phyloP scores from a whole-genome alignment of 2,329 filamentous ascomycete species.

The Monosporascus sp. region DNA sequence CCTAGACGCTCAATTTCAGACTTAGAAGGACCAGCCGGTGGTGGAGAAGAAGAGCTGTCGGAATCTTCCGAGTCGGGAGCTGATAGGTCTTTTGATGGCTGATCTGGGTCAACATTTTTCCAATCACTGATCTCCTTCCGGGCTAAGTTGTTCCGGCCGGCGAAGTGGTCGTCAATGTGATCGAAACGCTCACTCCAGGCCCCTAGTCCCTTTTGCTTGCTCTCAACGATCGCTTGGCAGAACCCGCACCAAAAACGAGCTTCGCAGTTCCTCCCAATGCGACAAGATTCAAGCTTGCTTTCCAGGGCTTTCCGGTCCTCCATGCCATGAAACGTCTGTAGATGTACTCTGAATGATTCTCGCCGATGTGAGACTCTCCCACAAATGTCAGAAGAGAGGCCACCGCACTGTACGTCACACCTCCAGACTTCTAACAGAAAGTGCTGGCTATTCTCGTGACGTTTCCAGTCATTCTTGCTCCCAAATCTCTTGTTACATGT shows the following conservation, averaged over 20 bases:
- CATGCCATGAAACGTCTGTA: slow-evolving; percentile 45
- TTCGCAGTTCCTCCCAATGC: slow-evolving; percentile 60
- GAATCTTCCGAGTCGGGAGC: slow-evolving; percentile 15
- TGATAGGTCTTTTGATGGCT: slow-evolving; percentile 6
- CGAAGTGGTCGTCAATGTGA: slow-evolving; percentile 72
- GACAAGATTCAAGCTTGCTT: slow-evolving; percentile 45
- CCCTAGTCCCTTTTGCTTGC: slow-evolving; percentile 43
- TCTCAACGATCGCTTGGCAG: slow-evolving; percentile 54
- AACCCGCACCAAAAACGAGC: slow-evolving; percentile 84
- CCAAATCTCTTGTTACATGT: slow-evolving; percentile 71
- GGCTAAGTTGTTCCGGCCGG: slow-evolving; percentile 38
- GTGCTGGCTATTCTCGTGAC: slow-evolving; percentile 81
- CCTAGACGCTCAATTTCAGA: background rate
- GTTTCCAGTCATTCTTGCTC: slow-evolving; percentile 93
- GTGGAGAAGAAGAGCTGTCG: slow-evolving; percentile 10
- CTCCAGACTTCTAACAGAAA: slow-evolving; percentile 66
- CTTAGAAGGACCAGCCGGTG: slow-evolving; percentile 1
- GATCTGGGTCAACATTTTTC: slow-evolving; percentile 34
- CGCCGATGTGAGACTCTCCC: slow-evolving; percentile 52
- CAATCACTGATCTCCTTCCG: slow-evolving; percentile 51
- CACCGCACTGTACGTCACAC: slow-evolving; percentile 45
- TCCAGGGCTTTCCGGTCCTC: slow-evolving; percentile 29
- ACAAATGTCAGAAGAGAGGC: slow-evolving; percentile 37
- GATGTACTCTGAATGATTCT: slow-evolving; percentile 57
- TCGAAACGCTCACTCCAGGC: slow-evolving; percentile 56